These are phyloP conservation scores for Dovyalis caffra DNA, from an alignment of 345 rosid genomes.

Conservation along the genomic window DNA sequence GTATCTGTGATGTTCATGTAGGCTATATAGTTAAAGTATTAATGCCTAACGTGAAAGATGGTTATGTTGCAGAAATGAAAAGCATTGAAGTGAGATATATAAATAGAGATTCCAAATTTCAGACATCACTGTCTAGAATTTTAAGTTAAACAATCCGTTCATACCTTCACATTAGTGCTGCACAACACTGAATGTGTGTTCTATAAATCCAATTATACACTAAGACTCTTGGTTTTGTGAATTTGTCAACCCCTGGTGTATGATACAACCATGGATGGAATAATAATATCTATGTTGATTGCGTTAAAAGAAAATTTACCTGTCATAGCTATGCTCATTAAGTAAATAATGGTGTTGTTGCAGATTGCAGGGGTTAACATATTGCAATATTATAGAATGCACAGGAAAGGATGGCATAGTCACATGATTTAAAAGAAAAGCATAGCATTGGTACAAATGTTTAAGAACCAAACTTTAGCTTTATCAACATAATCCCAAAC, in stretches of 20 bases:
- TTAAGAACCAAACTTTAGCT: neutral
- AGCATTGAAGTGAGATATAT: neutral
- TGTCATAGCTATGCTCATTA: neutral
- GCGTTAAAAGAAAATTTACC: neutral
- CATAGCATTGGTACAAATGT: neutral
- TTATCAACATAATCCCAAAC: neutral
- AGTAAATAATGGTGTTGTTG: neutral
- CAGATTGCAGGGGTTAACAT: neutral
- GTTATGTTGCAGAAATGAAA: neutral
- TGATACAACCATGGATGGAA: neutral
- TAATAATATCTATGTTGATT: neutral
- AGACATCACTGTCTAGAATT: slow-evolving; percentile 2
- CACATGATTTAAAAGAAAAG: neutral
- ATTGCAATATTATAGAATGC: neutral
- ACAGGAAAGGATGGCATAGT: neutral
- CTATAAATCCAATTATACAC: neutral
- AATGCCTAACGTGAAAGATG: neutral
- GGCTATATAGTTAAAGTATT: neutral
- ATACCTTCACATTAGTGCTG: neutral
- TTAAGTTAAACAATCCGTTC: neutral
- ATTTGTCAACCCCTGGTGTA: neutral
- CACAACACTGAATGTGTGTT: neutral
- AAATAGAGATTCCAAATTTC: neutral
- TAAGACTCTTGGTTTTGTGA: neutral
- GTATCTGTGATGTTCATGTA: neutral